phyloP scores from a whole-genome alignment of 139 green algal species.

The Micractinium conductrix region DNA sequence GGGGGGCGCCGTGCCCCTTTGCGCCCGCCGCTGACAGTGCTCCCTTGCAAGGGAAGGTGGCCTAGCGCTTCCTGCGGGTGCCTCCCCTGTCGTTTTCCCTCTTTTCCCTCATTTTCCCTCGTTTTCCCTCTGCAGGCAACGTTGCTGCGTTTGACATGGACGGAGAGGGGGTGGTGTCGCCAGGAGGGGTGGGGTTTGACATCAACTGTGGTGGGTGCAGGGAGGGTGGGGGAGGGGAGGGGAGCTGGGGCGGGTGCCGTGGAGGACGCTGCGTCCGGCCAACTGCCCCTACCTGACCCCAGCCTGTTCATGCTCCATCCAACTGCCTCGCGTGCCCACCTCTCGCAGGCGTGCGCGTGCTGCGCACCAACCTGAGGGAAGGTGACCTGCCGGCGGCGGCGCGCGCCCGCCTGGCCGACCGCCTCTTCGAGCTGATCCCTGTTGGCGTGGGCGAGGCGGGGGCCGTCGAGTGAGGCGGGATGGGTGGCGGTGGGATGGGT shows the following conservation, averaged over 20 bases:
- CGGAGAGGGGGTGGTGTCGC: slow-evolving; percentile 18
- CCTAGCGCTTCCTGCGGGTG: no score
- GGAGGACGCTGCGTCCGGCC: background rate
- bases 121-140: background rate
- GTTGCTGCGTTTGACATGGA: slow-evolving; percentile 47
- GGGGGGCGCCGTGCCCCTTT: no score
- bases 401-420: slow-evolving; percentile 28
- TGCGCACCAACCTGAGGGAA: slow-evolving; percentile 22
- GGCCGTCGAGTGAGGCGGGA: slow-evolving; percentile 27
- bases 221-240: background rate
- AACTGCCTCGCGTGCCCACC: background rate
- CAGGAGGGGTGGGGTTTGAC: slow-evolving; percentile 41
- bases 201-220: slow-evolving; percentile 14
- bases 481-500: background rate
- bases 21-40: no score
- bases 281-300: background rate
- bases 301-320: background rate
- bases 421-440: slow-evolving; percentile 35
- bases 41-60: no score
- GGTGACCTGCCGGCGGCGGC: background rate
- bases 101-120: no score
- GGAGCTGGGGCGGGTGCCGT: background rate
- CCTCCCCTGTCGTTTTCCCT: no score
- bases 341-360: slow-evolving; percentile 32
- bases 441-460: slow-evolving; percentile 39